Percentiles rank a stretch among this genome's conserved stretches.
phyloP scores from a whole-genome alignment of 2,329 filamentous ascomycete species.

The Allantophomopsis lycopodina region DNA sequence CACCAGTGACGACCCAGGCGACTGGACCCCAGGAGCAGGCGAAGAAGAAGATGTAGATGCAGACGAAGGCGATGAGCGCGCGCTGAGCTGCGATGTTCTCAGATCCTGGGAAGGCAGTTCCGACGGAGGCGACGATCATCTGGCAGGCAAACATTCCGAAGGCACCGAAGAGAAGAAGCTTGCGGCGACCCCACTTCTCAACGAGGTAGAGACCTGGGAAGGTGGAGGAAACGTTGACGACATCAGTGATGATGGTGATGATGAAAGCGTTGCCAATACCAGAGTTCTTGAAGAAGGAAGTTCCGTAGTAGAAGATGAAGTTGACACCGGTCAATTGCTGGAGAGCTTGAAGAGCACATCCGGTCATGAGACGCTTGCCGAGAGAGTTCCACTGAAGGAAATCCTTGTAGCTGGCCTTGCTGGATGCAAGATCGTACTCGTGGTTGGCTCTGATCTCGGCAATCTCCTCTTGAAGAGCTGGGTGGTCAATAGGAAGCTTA shows the following conservation, averaged over 20 bases:
- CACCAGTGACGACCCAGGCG: constrained; percentile 69
- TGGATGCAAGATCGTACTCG: constrained; percentile 62
- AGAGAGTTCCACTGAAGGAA: constrained; percentile 52
- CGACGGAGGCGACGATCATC: constrained; percentile 64
- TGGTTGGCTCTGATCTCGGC: constrained; percentile 79
- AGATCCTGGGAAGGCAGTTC: constrained; percentile 23
- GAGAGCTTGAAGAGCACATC: constrained; percentile 68
- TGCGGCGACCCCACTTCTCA: constrained; percentile 67
- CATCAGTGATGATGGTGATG: constrained; percentile 39
- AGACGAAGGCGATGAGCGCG: constrained; percentile 73
- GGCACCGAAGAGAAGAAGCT: constrained; percentile 66
- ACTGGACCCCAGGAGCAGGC: constrained; percentile 18
- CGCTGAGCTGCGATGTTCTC: constrained; percentile 36
- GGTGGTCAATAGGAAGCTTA: constrained; percentile 56
- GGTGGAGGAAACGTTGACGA: constrained; percentile 2
- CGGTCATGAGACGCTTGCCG: constrained; percentile 58
- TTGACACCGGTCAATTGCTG: constrained; percentile 68
- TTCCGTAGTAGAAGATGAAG: constrained; percentile 78
- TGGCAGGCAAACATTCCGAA: constrained; percentile 74
- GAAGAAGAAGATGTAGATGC: constrained; percentile 74
- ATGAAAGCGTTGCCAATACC: constrained; percentile 42
- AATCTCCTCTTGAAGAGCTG: constrained; percentile 64
- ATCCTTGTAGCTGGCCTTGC: constrained; percentile 44
- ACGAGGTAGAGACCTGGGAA: constrained; percentile 36
- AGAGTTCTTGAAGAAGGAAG: constrained; percentile 64